Evolutionary conservation across 345 rosid genomes (phyloP).

Genomic region (Jatropha curcas): DNA sequence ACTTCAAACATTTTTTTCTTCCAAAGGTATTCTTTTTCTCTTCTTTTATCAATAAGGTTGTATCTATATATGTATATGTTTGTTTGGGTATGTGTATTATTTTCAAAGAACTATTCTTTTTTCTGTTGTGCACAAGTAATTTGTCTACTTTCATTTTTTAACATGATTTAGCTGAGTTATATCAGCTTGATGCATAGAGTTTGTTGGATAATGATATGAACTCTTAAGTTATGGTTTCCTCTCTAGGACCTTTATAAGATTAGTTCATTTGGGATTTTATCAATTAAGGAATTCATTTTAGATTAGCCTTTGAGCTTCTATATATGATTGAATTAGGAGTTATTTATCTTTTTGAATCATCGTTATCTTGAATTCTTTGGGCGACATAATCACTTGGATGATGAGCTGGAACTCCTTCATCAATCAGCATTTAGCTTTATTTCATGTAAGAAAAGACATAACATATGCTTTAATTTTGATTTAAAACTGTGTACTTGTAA

Average conservation of each 20-base stretch:
- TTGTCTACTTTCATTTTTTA: not conserved
- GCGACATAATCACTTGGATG: not conserved
- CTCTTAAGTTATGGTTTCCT: not conserved
- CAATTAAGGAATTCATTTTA: not conserved
- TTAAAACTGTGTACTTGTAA: not conserved
- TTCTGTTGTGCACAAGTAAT: not conserved
- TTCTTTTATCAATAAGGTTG: not conserved
- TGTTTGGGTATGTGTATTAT: not conserved
- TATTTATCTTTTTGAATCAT: not conserved
- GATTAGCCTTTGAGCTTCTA: not conserved
- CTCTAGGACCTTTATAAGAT: not conserved
- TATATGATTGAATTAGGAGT: not conserved
- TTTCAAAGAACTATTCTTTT: not conserved
- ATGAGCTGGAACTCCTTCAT: not conserved
- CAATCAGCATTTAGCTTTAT: not conserved
- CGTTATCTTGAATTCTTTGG: not conserved
- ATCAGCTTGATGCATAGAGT: not conserved
- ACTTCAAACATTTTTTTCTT: not conserved
- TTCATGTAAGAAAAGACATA: not conserved
- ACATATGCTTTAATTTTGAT: not conserved
- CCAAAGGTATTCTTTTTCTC: constrained; percentile 5
- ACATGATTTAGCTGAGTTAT: not conserved
- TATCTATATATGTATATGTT: not conserved
- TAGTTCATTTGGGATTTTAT: not conserved
- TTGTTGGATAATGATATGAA: not conserved